Percentiles rank a stretch among this genome's conserved stretches.
Evolutionary conservation across 2,329 filamentous ascomycete genomes (phyloP).

Genomic region (Orbilia blumenaviensis): DNA sequence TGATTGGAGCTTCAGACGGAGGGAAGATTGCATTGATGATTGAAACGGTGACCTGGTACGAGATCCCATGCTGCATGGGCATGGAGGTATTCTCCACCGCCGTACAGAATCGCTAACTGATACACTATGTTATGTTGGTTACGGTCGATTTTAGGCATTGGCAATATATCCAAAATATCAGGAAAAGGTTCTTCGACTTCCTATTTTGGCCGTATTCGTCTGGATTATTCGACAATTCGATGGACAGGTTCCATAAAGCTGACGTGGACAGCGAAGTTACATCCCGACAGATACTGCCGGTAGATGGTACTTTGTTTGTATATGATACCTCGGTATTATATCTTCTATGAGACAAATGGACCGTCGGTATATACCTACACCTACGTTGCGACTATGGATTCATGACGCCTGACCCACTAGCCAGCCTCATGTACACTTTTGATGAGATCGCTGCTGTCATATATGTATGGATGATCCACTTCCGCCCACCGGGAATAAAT

Average conservation of each 20-base stretch:
- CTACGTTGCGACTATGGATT: not conserved
- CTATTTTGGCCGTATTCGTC: conserved; percentile 11
- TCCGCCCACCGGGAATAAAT: not conserved
- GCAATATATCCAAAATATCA: conserved; percentile 1
- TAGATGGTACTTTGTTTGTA: not conserved
- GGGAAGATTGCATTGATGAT: not conserved
- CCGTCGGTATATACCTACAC: no score
- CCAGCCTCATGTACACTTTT: no score
- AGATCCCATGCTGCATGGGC: not conserved
- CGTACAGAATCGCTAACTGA: conserved; percentile 28
- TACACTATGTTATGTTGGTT: not conserved
- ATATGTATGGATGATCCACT: not conserved
- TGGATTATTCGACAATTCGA: not conserved
- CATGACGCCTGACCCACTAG: no score
- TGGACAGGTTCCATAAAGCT: not conserved
- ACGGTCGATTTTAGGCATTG: not conserved
- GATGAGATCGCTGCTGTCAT: conserved; percentile 29
- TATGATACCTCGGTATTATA: not conserved
- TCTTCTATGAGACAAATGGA: no score
- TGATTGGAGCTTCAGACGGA: conserved; percentile 15
- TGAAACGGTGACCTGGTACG: conserved; percentile 27
- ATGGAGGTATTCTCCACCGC: conserved; percentile 17
- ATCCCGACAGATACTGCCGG: not conserved
- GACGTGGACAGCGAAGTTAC: not conserved
- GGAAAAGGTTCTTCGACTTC: not conserved